A percentile compares a stretch with the other conserved stretches of the same genome.
These are phyloP conservation scores for Strobilomyces confusus DNA, from an alignment of 768 basidiomycete species.

Conservation along the genomic window DNA sequence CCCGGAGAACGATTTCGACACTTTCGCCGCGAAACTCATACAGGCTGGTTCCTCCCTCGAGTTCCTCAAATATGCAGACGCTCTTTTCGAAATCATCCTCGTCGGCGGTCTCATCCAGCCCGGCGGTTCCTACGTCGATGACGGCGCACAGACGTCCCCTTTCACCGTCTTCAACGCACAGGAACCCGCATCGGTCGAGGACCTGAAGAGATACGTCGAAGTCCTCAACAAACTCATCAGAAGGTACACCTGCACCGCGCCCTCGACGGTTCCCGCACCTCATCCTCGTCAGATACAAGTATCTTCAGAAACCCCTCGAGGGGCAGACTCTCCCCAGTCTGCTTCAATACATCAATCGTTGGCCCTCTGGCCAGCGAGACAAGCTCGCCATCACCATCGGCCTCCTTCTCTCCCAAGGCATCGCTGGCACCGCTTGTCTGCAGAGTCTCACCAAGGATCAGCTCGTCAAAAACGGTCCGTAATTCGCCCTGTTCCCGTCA, in stretches of 20 bases:
- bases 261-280: slow-evolving; percentile 2
- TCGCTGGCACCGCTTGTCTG: slow-evolving; percentile 73
- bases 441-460: slow-evolving; percentile 88
- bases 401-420: slow-evolving; percentile 79
- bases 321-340: slow-evolving; percentile 76
- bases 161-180: slow-evolving; percentile 85
- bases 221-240: slow-evolving; percentile 95
- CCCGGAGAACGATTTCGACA: slow-evolving; percentile 75
- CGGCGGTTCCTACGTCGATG: slow-evolving; percentile 88
- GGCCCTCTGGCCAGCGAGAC: slow-evolving; percentile 71
- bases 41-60: slow-evolving; percentile 93
- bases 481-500: slow-evolving; percentile 5
- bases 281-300: slow-evolving; percentile 75
- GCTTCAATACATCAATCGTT: slow-evolving; percentile 86
- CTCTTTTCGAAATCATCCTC: slow-evolving; percentile 93
- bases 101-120: slow-evolving; percentile 96
- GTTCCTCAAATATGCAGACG: slow-evolving; percentile 94
- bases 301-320: slow-evolving; percentile 96
- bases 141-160: slow-evolving; percentile 78
- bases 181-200: slow-evolving; percentile 73
- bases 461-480: slow-evolving; percentile 85
- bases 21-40: slow-evolving; percentile 76
- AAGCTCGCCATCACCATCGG: slow-evolving; percentile 82
- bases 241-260: slow-evolving; percentile 47
- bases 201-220: slow-evolving; percentile 91